Evolutionary conservation across 1,284 basidiomycete genomes (phyloP), one percentile per base, ranked within the genome.

Genomic region (Mycena sp.): DNA sequence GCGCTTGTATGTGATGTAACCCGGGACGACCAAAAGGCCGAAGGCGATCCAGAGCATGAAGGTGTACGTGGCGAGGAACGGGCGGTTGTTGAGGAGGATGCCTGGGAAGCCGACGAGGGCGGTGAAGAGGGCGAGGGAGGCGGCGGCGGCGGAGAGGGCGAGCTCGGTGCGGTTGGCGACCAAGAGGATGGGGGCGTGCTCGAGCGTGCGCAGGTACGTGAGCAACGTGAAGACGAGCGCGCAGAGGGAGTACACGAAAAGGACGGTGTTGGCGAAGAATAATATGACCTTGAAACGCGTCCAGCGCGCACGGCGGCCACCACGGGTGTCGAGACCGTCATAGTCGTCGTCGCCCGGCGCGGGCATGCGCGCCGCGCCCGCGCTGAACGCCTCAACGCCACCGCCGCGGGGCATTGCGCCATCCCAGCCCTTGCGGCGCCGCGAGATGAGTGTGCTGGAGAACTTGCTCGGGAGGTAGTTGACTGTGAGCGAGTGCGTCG

Each of bases 1-100:
- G 12, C 81, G 79, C 71, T 87, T 87, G 80, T 90, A 92, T 23
- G 89, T 85, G 54, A 90, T 73, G 74, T 91, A 92, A 3, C 89
- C 90, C 2, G 89, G 90, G 0, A 85, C 78, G 60, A 89, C 80
- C 67, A 91, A 79, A 69, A 90, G 79, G 28, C 79, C 83, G 73
- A 92, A 86, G 44, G 80, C 81, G 67, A 87, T 74, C 89, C 89
- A 91, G 30, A 87, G 81, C 17, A 89, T 70, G 65, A 89, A 77
- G n/a, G 83, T 85, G 78, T 89, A 91, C 44, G 87, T 74, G 21
- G 88, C 87, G 58, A 91, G 81, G 80, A 91, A 90, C 37, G 85
- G 75, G 56, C 89, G 86, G 73, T 88, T 88, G 81, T 91, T 91
- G 70, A 90, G 82, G n/a, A 91, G 74, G 69, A 90, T 85, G 17